These are phyloP conservation scores for Leucogyrophana mollusca DNA, from an alignment of 768 basidiomycete species.

Conservation along the genomic window DNA sequence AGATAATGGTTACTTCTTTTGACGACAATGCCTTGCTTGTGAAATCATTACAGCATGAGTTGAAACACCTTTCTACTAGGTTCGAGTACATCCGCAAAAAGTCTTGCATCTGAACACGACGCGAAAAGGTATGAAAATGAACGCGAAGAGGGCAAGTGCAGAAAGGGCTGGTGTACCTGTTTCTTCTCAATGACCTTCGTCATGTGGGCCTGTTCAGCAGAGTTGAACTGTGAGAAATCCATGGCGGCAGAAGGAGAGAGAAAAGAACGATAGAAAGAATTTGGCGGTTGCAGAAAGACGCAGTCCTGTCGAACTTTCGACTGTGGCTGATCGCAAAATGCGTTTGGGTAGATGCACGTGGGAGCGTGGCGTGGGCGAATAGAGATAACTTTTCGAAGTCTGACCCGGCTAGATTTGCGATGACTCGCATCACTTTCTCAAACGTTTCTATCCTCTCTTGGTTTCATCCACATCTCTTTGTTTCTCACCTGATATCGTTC, in stretches of 20 bases:
- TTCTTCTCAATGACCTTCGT: conserved; percentile 92
- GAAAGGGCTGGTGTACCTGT: conserved; percentile 56
- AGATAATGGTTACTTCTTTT: conserved; percentile 68
- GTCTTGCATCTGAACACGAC: conserved; percentile 84
- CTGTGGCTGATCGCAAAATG: not conserved
- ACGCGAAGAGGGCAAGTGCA: not conserved
- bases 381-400: conserved; percentile 4
- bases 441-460: not conserved
- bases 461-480: not conserved
- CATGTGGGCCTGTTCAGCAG: conserved; percentile 96
- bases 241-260: conserved; percentile 38
- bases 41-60: conserved; percentile 92
- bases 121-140: conserved; percentile 7
- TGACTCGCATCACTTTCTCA: conserved; percentile 9
- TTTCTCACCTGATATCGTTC: conserved; percentile 10
- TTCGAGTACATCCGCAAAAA: conserved; percentile 94
- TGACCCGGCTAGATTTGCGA: not conserved
- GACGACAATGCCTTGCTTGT: conserved; percentile 90
- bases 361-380: not conserved
- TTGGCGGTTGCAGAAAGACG: conserved; percentile 9
- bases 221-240: conserved; percentile 91
- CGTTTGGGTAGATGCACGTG: conserved; percentile 4
- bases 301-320: conserved; percentile 5
- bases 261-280: conserved; percentile 2
- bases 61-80: conserved; percentile 96